phyloP scores from a whole-genome alignment of 2,329 filamentous ascomycete genomes.

The Hortaea werneckii region DNA sequence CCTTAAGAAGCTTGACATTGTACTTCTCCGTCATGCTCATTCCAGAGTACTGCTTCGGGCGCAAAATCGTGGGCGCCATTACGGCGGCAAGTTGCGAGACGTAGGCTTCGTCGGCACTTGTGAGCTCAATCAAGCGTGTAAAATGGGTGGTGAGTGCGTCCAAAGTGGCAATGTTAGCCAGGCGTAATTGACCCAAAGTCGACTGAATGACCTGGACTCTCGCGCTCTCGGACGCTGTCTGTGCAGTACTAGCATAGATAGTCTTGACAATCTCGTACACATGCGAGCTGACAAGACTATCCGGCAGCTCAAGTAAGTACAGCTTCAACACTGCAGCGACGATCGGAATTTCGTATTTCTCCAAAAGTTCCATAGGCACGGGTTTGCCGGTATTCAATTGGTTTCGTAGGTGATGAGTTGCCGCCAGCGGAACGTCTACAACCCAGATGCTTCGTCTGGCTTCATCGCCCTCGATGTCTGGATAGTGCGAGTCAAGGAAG shows the following conservation, averaged over 20 bases:
- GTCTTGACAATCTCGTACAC: constrained; percentile 98
- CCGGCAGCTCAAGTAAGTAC: constrained; percentile 88
- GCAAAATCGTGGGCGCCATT: constrained; percentile 76
- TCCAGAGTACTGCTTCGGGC: constrained; percentile 77
- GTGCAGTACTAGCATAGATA: constrained; percentile 75
- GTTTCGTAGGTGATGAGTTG: constrained; percentile 74
- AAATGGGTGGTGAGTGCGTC: constrained; percentile 98
- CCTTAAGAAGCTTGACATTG: constrained; percentile 77
- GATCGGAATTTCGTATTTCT: constrained; percentile 86
- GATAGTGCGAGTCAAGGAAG: constrained; percentile 93
- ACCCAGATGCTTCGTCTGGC: constrained; percentile 88
- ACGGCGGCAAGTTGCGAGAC: constrained; percentile 60
- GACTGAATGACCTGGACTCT: constrained; percentile 89
- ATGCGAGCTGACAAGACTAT: constrained; percentile 95
- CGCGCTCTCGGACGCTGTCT: constrained; percentile 65
- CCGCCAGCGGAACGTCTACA: constrained; percentile 74
- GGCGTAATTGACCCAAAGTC: constrained; percentile 83
- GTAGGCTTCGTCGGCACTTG: constrained; percentile 86
- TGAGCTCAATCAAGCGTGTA: constrained; percentile 89
- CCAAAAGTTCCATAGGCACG: constrained; percentile 64
- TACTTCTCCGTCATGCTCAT: constrained; percentile 94
- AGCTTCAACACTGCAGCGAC: constrained; percentile 87
- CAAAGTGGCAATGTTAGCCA: constrained; percentile 97
- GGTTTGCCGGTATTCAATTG: constrained; percentile 79
- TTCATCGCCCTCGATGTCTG: constrained; percentile 93